Evolutionary conservation across 345 rosid species (phyloP), one percentile per base, ranked within the genome.

Genomic region (Laguncularia racemosa): DNA sequence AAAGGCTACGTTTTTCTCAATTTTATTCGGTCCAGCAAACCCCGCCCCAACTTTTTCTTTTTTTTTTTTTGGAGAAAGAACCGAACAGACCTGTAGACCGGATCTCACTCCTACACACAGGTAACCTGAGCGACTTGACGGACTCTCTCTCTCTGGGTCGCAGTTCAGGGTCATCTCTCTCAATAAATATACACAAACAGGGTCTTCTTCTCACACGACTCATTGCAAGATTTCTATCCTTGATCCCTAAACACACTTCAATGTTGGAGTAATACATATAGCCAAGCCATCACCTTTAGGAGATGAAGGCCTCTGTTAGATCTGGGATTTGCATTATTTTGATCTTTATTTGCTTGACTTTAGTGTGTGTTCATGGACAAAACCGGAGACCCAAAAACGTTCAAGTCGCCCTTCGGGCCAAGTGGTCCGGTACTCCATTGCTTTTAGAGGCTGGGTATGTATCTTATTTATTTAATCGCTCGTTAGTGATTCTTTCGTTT

Each of bases 401-500:
- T 50, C 84, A 93, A 78, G 91, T 82, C 47, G 92, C 95, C 1
- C 74, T 93, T 73, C 80, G 74, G 46, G 96, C 95, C 18, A 93
- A 87, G 71, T 89, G 95, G 97, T 81, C 84, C 55, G 99, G 99
- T 59, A 89, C 97, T 75, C 95, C 99, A 13, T 65, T 93, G 71
- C 87, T 93, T 64, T 73, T 93, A 50, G 99, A 93, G 81, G 97
- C 99, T 60, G 92, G 95, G 97, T 93, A 66, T 59, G 74, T 59
- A 58, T 61, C 15, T 3, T 13, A 33, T 50, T 11, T 38, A 23
- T 28, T 49, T n/a, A 33, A 53, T 20, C 59, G 54, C 16, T 48
- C 20, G 1, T 5, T 33, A 33, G 2, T 33, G 40, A 33, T 33
- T 1, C 40, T 7, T 33, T 33, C 40, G 40, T 33, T 33, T 33